Base-by-base conservation (phyloP, 2,329 filamentous ascomycete genomes). In the Dactylellina parvicollis region DNA sequence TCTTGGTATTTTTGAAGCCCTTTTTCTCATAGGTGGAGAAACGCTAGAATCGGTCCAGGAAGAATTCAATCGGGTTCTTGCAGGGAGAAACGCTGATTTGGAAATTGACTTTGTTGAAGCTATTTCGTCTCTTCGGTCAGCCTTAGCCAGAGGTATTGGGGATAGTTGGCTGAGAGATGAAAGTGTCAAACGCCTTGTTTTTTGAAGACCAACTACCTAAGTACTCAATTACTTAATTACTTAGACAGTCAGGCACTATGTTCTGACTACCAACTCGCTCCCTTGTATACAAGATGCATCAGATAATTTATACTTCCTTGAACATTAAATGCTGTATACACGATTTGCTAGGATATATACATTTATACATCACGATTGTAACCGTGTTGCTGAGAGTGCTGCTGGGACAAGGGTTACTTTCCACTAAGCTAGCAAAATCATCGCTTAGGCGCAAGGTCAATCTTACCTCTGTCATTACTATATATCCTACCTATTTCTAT, bases 11-110 rank as follows among this genome's bases (percentile, higher is more conserved):
- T 12, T 73, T 1, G 69, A 73, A n/a, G 34, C 69, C 3, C 24
- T 73, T 4, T 66, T 73, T 42, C 60, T 73, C 9, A 24, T 73
- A 10, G 69, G 69, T 1, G 69, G 69, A 4, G 60, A 73, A 36
- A 73, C 69, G 12, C 46, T 73, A 14, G 60, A 73, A 28, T 40
- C 54, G 2, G 55, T 73, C 12, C 60, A 66, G 28, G 69, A 66
- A 20, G 69, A 73, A 42, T 73, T 73, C 47, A 10, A 12, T 24
- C 28, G 34, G 40, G 30, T 73, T 10, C 24, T 36, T 2, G 22
- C 38, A n/a, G 40, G 30, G 8, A 66, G 69, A 34, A 24, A 38
- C 22, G 24, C 42, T 10, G 28, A 30, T 28, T 22, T 24, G 9
- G 60, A 59, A 24, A 34, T 61, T 16, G 69, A 73, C 50, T 73